These are phyloP conservation scores for Microcera coccophila DNA, from an alignment of 2,329 filamentous ascomycete genomes.

Conservation along the genomic window DNA sequence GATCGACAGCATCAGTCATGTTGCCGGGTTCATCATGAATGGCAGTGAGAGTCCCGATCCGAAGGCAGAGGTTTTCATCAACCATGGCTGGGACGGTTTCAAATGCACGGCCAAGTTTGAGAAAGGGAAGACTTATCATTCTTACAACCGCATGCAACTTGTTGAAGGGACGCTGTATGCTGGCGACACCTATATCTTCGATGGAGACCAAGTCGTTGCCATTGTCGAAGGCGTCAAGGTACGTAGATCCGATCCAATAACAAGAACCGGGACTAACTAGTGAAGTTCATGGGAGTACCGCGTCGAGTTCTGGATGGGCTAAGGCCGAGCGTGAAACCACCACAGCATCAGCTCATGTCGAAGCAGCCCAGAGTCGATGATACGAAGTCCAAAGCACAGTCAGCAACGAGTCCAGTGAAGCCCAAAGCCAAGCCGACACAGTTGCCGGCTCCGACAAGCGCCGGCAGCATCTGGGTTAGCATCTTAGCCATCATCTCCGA, in stretches of 20 bases:
- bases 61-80: conserved; percentile 57
- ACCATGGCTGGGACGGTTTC: conserved; percentile 56
- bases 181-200: conserved; percentile 55
- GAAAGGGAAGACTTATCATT: conserved; percentile 45
- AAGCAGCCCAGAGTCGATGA: neutral
- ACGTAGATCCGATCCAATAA: neutral
- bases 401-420: neutral
- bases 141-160: conserved; percentile 57
- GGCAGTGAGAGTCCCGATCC: conserved; percentile 44
- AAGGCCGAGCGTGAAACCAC: conserved; percentile 2
- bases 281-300: conserved; percentile 12
- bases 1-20: conserved; percentile 56
- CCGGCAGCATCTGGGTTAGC: conserved; percentile 7
- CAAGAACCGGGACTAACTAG: neutral
- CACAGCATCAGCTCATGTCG: neutral
- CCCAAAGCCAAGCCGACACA: conserved; percentile 25
- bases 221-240: conserved; percentile 52
- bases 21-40: conserved; percentile 60
- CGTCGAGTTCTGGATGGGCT: conserved; percentile 14
- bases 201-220: conserved; percentile 48
- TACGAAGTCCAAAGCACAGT: neutral
- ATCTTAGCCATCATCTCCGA: conserved; percentile 46
- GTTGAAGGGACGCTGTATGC: conserved; percentile 35
- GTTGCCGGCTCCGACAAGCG: conserved; percentile 6
- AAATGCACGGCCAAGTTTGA: conserved; percentile 35